Evolutionary conservation across 2,329 filamentous ascomycete species (phyloP), one percentile per base, ranked within the genome.

Genomic region (Aspergillus brunneoviolaceus): DNA sequence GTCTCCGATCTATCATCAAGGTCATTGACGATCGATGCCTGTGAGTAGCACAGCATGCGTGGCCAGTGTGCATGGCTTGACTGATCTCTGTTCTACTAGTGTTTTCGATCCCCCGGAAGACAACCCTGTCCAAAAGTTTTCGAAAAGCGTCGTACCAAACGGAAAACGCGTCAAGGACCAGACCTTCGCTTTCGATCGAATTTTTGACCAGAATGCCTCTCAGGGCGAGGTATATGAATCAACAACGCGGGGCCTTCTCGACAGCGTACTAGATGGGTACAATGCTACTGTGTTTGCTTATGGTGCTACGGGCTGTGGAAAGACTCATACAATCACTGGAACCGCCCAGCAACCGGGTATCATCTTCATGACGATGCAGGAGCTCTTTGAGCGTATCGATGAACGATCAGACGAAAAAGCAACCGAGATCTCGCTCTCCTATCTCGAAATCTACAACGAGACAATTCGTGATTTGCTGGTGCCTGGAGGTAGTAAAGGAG

Each of bases 201-300:
- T 99, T 64, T 98, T 99, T 77, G 95, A 99, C 82, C 93, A 98
- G 61, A 96, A 94, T 73, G 91, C 91, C 19, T 88, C 89, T 6
- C 95, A 99, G 72, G 89, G 86, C 60, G 95, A 99, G 72, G 91
- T 99, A 1, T 99, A 98, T 81, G 95, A 98, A 76, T 85, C 91
- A 14, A 98, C 95, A 0, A 96, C 94, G 1, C 90, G 89, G 75
- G 86, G 81, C 58, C 85, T 99, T n/a, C 85, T 99, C 62, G 94
- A 98, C 74, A 97, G 89, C 73, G 93, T 99, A 16, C 83, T 99
- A 60, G 93, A 99, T 67, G 95, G 95, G 66, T 99, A 97, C 82
- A 99, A 99, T 81, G 95, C 95, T 51, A 99, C 95, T 0, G 95
- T 99, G 4, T 99, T 99, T 74, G 95, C 95, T 53, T 99, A 99